Conservation (phyloP, 2,329 filamentous ascomycete genomes). For the Xylariaceae sp. region DNA sequence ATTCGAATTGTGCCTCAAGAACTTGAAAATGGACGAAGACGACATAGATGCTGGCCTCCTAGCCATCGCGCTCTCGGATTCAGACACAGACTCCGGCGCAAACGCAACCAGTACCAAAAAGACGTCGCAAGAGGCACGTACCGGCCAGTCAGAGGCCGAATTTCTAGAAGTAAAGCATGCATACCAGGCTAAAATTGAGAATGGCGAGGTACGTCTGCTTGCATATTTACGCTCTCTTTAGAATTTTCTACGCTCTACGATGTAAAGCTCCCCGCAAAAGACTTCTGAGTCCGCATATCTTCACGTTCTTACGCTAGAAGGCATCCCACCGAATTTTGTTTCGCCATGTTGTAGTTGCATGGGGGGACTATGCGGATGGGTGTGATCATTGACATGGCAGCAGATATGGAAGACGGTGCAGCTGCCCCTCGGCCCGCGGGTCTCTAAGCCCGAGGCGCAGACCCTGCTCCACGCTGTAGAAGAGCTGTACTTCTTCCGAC, state of each 20-base stretch:
- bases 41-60: constrained; percentile 47
- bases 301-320: too few species aligned
- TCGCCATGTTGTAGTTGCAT: too few species aligned
- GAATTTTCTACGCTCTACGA: too few species aligned
- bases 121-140: constrained; percentile 22
- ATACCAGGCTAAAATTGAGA: constrained; percentile 58
- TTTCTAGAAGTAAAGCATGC: constrained; percentile 53
- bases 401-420: constrained; percentile 53
- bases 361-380: not conserved
- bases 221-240: too few species aligned
- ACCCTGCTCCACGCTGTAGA: constrained; percentile 61
- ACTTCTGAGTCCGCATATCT: too few species aligned
- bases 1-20: too few species aligned
- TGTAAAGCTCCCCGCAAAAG: too few species aligned
- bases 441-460: constrained; percentile 55
- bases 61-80: constrained; percentile 50
- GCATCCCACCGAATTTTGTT: not conserved
- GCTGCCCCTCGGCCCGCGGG: constrained; percentile 46
- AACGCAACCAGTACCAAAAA: constrained; percentile 28
- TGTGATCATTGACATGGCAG: not conserved
- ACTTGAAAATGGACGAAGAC: constrained; percentile 38
- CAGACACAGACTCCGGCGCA: constrained; percentile 38
- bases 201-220: constrained; percentile 54
- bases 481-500: constrained; percentile 61
- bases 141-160: constrained; percentile 54